A percentile compares a stretch with the other conserved stretches of the same genome.
Conservation (phyloP, 2,329 filamentous ascomycete species). For the Penicillium hordei region DNA sequence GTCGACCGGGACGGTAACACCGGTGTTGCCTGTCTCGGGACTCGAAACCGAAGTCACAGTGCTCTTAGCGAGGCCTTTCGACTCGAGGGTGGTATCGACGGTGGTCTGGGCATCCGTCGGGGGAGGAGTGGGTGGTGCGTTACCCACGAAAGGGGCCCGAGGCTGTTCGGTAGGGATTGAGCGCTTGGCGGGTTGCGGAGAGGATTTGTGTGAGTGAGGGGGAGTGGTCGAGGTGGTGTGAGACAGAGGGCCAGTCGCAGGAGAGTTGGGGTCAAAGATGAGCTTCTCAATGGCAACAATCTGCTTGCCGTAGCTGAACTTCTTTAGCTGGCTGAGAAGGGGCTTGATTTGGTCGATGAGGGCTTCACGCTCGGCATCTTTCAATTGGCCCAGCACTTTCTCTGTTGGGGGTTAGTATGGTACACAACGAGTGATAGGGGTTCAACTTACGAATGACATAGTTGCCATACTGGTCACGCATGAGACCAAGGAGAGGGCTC, state of each 20-base stretch:
- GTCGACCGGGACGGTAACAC: conserved; percentile 29
- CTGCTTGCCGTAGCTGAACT: conserved; percentile 65
- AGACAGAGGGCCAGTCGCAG: conserved; percentile 26
- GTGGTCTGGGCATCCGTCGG: conserved; percentile 69
- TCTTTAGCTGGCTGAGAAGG: conserved; percentile 62
- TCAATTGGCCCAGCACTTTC: conserved; percentile 69
- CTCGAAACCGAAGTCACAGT: conserved; percentile 36
- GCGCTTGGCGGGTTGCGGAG: conserved; percentile 37
- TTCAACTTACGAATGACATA: conserved; percentile 85
- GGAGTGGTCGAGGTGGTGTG: conserved; percentile 40
- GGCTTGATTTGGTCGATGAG: conserved; percentile 65
- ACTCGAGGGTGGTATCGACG: conserved; percentile 44
- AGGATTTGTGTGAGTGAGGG: conserved; percentile 42
- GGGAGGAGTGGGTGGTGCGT: conserved; percentile 63
- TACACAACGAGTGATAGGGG: neutral
- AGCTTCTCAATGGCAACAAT: conserved; percentile 63
- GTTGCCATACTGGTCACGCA: conserved; percentile 91
- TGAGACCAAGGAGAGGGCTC: conserved; percentile 70
- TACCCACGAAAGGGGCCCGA: conserved; percentile 50
- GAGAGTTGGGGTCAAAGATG: conserved; percentile 41
- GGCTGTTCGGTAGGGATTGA: conserved; percentile 38
- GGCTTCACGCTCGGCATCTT: conserved; percentile 58
- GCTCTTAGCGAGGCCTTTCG: conserved; percentile 37
- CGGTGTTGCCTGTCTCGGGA: conserved; percentile 30
- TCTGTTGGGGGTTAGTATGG: conserved; percentile 55